Conservation (phyloP, 164 flowering plant species). For the Berberis thunbergii region DNA sequence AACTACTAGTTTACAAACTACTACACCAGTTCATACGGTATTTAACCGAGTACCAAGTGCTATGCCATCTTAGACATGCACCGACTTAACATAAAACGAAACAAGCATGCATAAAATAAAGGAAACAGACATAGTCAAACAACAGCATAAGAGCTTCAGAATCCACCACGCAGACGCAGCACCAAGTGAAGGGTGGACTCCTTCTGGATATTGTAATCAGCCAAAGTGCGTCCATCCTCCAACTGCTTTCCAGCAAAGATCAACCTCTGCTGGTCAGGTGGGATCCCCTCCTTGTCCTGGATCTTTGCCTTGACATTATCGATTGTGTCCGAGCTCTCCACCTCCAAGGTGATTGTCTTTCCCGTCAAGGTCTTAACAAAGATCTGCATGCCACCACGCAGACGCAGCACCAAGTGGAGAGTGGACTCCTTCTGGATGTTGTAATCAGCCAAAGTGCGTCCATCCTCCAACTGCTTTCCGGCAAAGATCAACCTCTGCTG, state of each 20-base stretch:
- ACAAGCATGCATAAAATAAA: too few species aligned
- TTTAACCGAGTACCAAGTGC: too few species aligned
- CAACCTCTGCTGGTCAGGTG: not conserved
- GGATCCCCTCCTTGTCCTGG: conserved; percentile 1
- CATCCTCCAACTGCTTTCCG: not conserved
- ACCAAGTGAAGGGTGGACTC: not conserved
- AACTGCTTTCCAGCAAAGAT: not conserved
- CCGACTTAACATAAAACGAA: too few species aligned
- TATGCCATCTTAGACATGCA: too few species aligned
- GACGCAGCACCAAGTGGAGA: not conserved
- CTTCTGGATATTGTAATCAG: conserved; percentile 1
- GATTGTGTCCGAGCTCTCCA: not conserved
- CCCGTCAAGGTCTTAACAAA: not conserved
- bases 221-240: not conserved
- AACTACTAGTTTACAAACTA: too few species aligned
- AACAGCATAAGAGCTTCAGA: not conserved
- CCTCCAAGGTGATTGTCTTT: not conserved
- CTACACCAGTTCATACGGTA: too few species aligned
- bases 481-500: conserved; percentile 2
- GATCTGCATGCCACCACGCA: conserved; percentile 1
- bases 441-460: not conserved
- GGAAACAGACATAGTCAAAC: too few species aligned
- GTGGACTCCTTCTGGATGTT: not conserved
- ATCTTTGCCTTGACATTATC: not conserved
- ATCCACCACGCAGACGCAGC: not conserved